Evolutionary conservation across 352 stramenopile genomes (phyloP), one percentile per base, ranked within the genome.

Genomic region (Phytophthora foliorum): DNA sequence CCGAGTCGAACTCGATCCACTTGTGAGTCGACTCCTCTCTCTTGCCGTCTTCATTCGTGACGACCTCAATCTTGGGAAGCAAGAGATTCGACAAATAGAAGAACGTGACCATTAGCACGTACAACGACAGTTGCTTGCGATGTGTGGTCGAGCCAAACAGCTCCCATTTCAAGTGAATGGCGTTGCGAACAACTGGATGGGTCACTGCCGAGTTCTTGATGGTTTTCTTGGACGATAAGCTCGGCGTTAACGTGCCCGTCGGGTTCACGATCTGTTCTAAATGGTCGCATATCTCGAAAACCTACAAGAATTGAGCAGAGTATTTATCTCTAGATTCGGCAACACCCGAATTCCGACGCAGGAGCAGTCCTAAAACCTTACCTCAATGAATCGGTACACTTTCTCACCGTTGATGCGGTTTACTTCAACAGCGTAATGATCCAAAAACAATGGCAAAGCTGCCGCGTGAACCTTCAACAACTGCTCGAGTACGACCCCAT

Each of bases 1-100:
- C 53, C 3, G 69, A 74, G 9, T 74, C 57, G 36, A 86, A 85
- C 38, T 73, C 65, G 31, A 82, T 75, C 80, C 77, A 88, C 25
- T 75, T 72, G 38, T 75, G 72, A 22, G 57, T 74, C 14, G 67
- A 53, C 29, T 78, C 59, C 4, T 58, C 53, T 36, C 72, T 72
- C 24, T 73, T 72, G 24, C 69, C 70, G 24, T 80, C 56, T 31
- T 70, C 62, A 53, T 77, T 63, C 17, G 57, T 62, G 9, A 63
- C 71, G 10, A 79, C 45, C 31, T 85, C 67, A 42, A 86, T 76
- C 46, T 83, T 74, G 5, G 75, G 75, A 17, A 86, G 57, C 48
- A 82, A 44, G 6, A 86, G 63, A 51, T 89, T 89, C 5, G 80
- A 85, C 17, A 85, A 48, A 34, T 80, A 86, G 68, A 89, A 89